These are phyloP conservation scores for Crithidia expoeki DNA, from an alignment of 208 protist species.

Conservation along the genomic window DNA sequence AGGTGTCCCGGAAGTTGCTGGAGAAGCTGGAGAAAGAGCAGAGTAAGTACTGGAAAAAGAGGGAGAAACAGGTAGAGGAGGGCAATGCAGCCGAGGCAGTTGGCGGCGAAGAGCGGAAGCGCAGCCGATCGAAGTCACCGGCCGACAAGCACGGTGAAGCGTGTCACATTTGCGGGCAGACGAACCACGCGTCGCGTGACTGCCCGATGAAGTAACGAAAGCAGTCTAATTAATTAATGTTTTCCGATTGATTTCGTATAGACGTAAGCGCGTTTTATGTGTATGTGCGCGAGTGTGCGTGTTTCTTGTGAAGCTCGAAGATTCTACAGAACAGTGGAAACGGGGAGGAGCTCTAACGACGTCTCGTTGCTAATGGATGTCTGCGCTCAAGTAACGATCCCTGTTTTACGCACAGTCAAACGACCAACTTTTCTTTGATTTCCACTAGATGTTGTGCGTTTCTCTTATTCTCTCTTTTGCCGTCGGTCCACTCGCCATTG, in stretches of 20 bases:
- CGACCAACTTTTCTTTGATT: no score
- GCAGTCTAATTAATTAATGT: not conserved
- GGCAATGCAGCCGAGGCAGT: constrained; percentile 8
- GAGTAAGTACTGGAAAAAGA: constrained; percentile 75
- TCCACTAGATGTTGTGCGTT: no score
- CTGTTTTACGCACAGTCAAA: no score
- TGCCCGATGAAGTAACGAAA: constrained; percentile 62
- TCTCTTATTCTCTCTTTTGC: no score
- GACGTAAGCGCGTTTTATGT: not conserved
- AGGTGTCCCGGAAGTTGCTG: constrained; percentile 82
- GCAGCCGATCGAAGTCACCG: constrained; percentile 31
- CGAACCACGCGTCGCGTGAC: constrained; percentile 59
- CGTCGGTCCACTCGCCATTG: no score
- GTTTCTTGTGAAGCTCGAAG: no score
- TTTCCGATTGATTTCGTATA: not conserved
- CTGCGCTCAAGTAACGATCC: no score
- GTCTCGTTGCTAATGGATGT: no score
- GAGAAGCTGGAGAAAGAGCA: constrained; percentile 90
- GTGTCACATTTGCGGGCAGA: constrained; percentile 75
- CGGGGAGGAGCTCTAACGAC: no score
- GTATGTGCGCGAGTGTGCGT: not conserved
- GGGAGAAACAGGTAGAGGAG: constrained; percentile 39
- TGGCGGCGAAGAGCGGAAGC: constrained; percentile 57
- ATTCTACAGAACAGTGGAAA: no score
- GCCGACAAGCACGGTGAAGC: constrained; percentile 31